Evolutionary conservation across 2,329 filamentous ascomycete species (phyloP).

Genomic region (Amesomyces nigricolor): DNA sequence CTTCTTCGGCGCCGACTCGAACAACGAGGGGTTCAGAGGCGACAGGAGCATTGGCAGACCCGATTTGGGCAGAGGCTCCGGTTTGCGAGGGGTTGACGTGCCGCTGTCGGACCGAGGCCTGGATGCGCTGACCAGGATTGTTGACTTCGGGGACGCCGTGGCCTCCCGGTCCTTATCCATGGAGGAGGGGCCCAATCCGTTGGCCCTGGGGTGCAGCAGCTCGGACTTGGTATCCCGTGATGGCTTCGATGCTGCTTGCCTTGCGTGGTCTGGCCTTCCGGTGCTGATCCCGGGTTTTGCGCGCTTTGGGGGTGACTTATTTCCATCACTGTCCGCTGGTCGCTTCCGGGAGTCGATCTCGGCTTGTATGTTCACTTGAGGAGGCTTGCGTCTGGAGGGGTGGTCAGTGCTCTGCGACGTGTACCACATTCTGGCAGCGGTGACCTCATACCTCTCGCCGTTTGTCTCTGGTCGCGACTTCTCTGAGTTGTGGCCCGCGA

Average conservation of each 20-base stretch:
- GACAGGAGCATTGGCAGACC: conserved; percentile 49
- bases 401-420: conserved; percentile 17
- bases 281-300: conserved; percentile 34
- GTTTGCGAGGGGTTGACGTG: conserved; percentile 24
- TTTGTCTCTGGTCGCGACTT: conserved; percentile 29
- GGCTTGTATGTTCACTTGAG: conserved; percentile 33
- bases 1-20: conserved; percentile 37
- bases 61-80: conserved; percentile 30
- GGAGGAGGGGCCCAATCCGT: conserved; percentile 19
- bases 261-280: conserved; percentile 17
- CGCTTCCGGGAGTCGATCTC: conserved; percentile 45
- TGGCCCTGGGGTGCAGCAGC: conserved; percentile 20
- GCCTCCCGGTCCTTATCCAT: conserved; percentile 24
- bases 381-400: conserved; percentile 25
- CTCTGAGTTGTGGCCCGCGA: conserved; percentile 29
- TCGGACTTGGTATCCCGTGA: conserved; percentile 18
- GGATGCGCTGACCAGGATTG: conserved; percentile 28
- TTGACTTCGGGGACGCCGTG: conserved; percentile 25
- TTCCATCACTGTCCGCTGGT: conserved; percentile 39
- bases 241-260: conserved; percentile 17
- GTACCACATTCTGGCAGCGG: not conserved
- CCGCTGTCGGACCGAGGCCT: conserved; percentile 22
- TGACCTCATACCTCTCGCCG: conserved; percentile 30
- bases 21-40: conserved; percentile 41
- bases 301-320: conserved; percentile 41